These are phyloP conservation scores for Fragaria ananassa DNA, from an alignment of 306 rosid genomes.

Conservation along the genomic window DNA sequence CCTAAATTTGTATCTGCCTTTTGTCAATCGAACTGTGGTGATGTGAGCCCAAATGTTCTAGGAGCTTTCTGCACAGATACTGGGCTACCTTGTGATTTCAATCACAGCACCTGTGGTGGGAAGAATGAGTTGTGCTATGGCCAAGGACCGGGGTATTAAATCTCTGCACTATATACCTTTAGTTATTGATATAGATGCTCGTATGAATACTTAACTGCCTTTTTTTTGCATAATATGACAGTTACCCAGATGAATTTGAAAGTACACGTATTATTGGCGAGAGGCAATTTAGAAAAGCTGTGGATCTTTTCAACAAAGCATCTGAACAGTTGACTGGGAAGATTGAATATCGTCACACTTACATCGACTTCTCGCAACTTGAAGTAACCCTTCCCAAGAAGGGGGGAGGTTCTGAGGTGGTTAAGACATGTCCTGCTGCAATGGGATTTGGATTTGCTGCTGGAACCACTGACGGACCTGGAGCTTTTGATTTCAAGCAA, in stretches of 20 bases:
- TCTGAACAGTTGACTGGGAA: slow-evolving; percentile 65
- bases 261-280: slow-evolving; percentile 89
- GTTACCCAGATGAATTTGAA: slow-evolving; percentile 93
- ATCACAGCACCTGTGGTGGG: slow-evolving; percentile 93
- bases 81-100: slow-evolving; percentile 92
- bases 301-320: slow-evolving; percentile 63
- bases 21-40: slow-evolving; percentile 94
- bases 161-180: slow-evolving; percentile 7
- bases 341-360: slow-evolving; percentile 71
- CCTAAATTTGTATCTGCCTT: slow-evolving; percentile 85
- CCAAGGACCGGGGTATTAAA: slow-evolving; percentile 84
- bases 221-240: slow-evolving; percentile 33
- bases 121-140: slow-evolving; percentile 83
- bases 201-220: slow-evolving; percentile 25
- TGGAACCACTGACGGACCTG: slow-evolving; percentile 96
- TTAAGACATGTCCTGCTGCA: slow-evolving; percentile 88
- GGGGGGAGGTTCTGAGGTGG: slow-evolving; percentile 52
- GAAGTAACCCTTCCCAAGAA: slow-evolving; percentile 52
- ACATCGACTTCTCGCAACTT: slow-evolving; percentile 70
- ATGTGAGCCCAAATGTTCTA: slow-evolving; percentile 92
- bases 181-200: not conserved
- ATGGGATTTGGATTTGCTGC: slow-evolving; percentile 97
- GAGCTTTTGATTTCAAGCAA: slow-evolving; percentile 89
- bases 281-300: slow-evolving; percentile 80
- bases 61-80: slow-evolving; percentile 83